Conservation (phyloP, 768 basidiomycete genomes). For the Calocybe gangraenosa region DNA sequence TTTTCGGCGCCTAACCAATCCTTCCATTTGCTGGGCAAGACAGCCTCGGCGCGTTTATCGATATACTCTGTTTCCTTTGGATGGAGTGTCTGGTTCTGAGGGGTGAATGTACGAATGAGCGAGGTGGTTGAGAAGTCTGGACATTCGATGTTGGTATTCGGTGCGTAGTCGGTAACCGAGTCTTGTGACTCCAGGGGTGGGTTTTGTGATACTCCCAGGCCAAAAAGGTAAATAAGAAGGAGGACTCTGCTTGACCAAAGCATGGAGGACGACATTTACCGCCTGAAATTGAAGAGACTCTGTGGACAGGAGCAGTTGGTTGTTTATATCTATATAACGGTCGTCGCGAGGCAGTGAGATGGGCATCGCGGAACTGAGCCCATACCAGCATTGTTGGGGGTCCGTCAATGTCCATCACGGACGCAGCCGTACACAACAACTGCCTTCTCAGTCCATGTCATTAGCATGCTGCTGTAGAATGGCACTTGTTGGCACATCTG, state of each 20-base stretch:
- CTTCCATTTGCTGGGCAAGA: constrained; percentile 47
- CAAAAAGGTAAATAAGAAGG: constrained; percentile 10
- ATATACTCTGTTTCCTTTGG: constrained; percentile 47
- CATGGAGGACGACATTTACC: constrained; percentile 2
- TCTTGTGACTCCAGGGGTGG: constrained; percentile 19
- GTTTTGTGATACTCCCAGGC: constrained; percentile 1
- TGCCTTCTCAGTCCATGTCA: too few species aligned
- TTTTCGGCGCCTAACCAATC: constrained; percentile 58
- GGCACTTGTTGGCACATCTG: too few species aligned
- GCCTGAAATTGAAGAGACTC: background rate
- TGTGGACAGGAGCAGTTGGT: too few species aligned
- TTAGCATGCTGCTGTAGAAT: too few species aligned
- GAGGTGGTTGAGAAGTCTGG: constrained; percentile 43
- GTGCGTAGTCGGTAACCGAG: constrained; percentile 48
- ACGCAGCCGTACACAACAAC: background rate
- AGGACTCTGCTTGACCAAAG: constrained; percentile 4
- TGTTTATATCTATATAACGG: constrained; percentile 4
- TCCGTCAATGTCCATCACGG: background rate
- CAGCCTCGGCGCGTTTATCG: constrained; percentile 31
- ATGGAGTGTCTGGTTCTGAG: constrained; percentile 48
- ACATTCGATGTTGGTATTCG: constrained; percentile 42
- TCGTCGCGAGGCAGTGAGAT: constrained; percentile 10
- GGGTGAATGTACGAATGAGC: constrained; percentile 48
- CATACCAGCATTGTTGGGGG: too few species aligned
- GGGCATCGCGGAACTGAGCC: constrained; percentile 4